phyloP scores from a whole-genome alignment of 768 basidiomycete species.

The Mycena galericulata region DNA sequence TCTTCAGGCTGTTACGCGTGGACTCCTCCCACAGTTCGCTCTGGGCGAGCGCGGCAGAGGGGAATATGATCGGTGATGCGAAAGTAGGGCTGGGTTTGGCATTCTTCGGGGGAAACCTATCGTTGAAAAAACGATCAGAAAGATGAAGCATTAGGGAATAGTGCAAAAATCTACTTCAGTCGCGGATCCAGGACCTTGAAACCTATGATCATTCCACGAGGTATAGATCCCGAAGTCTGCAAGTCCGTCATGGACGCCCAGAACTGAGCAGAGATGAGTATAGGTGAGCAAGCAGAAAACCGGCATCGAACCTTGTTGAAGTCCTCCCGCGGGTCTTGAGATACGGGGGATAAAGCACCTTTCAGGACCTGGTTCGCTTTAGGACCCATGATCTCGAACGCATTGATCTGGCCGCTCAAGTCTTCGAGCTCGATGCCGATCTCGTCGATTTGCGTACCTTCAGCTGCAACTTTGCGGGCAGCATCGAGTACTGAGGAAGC shows the following conservation, averaged over 20 bases:
- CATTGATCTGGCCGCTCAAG: conserved; percentile 75
- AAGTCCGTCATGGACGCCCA: conserved; percentile 74
- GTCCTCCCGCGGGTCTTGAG: conserved; percentile 61
- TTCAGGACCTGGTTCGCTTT: conserved; percentile 81
- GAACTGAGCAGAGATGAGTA: conserved; percentile 56
- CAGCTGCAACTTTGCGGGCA: conserved; percentile 37
- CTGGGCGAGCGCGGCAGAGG: conserved; percentile 68
- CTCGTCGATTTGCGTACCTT: conserved; percentile 39
- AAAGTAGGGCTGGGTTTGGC: conserved; percentile 55
- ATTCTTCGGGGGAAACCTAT: conserved; percentile 88
- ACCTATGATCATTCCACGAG: conserved; percentile 82
- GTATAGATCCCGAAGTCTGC: conserved; percentile 74
- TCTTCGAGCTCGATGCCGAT: conserved; percentile 75
- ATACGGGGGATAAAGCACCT: conserved; percentile 67
- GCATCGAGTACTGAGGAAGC: conserved; percentile 63
- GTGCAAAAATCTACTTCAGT: conserved; percentile 68
- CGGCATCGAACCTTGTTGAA: conserved; percentile 65
- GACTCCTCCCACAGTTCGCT: conserved; percentile 82
- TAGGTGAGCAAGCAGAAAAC: conserved; percentile 1
- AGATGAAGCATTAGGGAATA: background rate
- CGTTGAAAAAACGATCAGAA: background rate
- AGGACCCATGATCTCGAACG: conserved; percentile 93
- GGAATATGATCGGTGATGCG: conserved; percentile 57
- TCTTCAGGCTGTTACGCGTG: conserved; percentile 61
- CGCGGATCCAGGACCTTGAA: conserved; percentile 89